Evolutionary conservation across 2,329 filamentous ascomycete species (phyloP).

Genomic region (Bipolaris bicolor): DNA sequence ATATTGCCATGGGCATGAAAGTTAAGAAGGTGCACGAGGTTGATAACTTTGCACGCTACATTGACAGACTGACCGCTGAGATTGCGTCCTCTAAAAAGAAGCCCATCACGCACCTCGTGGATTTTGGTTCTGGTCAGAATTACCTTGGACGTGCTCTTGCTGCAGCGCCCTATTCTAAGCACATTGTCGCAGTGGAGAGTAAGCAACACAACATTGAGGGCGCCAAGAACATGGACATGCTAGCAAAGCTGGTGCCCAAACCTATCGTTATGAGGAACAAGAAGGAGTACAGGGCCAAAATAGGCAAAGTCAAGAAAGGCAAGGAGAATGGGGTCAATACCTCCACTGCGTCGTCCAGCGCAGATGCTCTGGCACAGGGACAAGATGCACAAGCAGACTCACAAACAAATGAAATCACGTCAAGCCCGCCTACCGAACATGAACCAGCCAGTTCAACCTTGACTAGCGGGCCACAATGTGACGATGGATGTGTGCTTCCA

Average conservation of each 20-base stretch:
- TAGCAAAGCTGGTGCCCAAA: conserved; percentile 76
- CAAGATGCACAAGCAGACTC: background rate
- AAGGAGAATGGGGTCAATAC: conserved; percentile 41
- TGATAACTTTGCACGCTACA: conserved; percentile 83
- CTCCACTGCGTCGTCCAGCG: background rate
- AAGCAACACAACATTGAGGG: conserved; percentile 84
- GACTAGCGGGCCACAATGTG: conserved; percentile 6
- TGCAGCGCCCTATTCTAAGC: conserved; percentile 80
- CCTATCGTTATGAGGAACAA: conserved; percentile 80
- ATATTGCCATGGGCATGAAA: conserved; percentile 89
- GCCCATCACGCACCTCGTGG: conserved; percentile 82
- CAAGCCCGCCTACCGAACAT: background rate
- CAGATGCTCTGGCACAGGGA: background rate
- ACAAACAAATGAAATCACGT: background rate
- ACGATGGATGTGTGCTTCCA: conserved; percentile 14
- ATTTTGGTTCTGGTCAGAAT: conserved; percentile 96
- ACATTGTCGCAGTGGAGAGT: conserved; percentile 90
- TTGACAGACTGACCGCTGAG: conserved; percentile 68
- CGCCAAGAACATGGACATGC: conserved; percentile 82
- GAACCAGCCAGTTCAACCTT: conserved; percentile 9
- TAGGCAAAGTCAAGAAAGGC: conserved; percentile 50
- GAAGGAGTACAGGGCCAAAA: conserved; percentile 69
- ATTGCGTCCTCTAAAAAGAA: conserved; percentile 48
- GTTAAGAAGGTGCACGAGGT: conserved; percentile 96
- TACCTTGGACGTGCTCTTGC: conserved; percentile 90